phyloP scores from a whole-genome alignment of 1,284 basidiomycete genomes.

The Xerocomus minutiporus region DNA sequence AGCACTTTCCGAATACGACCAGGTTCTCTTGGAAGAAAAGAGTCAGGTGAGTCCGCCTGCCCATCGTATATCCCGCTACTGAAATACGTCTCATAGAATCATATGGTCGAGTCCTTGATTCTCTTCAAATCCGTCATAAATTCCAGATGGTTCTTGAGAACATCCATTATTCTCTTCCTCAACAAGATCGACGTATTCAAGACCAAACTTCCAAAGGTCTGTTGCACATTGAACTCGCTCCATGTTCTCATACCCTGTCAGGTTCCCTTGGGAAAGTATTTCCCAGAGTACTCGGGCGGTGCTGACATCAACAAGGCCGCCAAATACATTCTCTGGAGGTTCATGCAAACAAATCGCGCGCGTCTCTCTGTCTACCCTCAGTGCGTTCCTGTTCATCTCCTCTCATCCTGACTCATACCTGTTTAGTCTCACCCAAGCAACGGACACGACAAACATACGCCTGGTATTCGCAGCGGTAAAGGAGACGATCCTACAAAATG shows the following conservation, averaged over 20 bases:
- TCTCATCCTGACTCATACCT: not conserved
- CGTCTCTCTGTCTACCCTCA: constrained; percentile 88
- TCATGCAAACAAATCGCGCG: constrained; percentile 92
- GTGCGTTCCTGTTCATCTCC: constrained; percentile 45
- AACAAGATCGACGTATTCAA: constrained; percentile 53
- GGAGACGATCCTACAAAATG: constrained; percentile 91
- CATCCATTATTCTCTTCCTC: too few species aligned
- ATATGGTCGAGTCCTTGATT: too few species aligned
- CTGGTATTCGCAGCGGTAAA: constrained; percentile 96
- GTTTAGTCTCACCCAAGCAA: constrained; percentile 58
- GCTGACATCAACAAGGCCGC: constrained; percentile 96
- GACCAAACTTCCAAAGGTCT: constrained; percentile 81
- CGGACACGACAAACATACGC: constrained; percentile 50
- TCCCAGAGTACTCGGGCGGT: constrained; percentile 93
- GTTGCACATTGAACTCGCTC: not conserved
- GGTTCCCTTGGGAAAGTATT: constrained; percentile 48
- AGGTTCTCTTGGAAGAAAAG: constrained; percentile 35
- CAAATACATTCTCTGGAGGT: constrained; percentile 98
- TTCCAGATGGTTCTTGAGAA: too few species aligned
- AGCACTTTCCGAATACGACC: constrained; percentile 35
- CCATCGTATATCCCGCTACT: constrained; percentile 2
- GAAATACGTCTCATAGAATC: constrained; percentile 54
- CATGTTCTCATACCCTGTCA: not conserved
- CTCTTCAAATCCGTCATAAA: too few species aligned
- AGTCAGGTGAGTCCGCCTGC: constrained; percentile 58